phyloP scores from a whole-genome alignment of 768 basidiomycete species.

The Naganishia vaughanmartiniae region DNA sequence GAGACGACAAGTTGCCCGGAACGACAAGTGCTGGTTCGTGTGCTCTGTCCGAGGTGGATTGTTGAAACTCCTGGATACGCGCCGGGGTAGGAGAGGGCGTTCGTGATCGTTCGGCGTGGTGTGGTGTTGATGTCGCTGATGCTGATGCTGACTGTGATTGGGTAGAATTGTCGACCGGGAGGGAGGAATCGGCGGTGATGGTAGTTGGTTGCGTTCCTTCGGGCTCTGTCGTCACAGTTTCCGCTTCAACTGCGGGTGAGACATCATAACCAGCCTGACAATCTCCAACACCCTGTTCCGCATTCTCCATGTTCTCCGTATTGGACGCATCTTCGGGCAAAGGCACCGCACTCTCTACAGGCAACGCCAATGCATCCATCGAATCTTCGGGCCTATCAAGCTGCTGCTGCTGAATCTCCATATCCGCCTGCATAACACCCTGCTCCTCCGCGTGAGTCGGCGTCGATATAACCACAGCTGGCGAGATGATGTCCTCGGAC shows the following conservation, averaged over 20 bases:
- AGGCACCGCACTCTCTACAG: neutral
- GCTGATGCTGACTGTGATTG: neutral
- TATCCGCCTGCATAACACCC: neutral
- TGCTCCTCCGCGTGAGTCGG: neutral
- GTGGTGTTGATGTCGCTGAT: neutral
- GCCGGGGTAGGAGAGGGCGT: conserved; percentile 10
- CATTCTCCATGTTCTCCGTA: neutral
- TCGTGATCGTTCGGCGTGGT: neutral
- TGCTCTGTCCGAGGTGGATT: neutral
- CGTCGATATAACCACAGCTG: no score
- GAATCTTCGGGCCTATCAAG: conserved; percentile 10
- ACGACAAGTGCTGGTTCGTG: neutral
- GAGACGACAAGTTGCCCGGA: conserved; percentile 10
- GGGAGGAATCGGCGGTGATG: neutral
- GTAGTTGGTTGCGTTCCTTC: neutral
- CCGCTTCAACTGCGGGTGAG: neutral
- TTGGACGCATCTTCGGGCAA: neutral
- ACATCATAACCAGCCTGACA: neutral
- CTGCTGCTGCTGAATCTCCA: neutral
- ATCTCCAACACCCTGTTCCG: neutral
- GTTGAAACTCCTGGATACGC: conserved; percentile 7
- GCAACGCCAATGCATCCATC: conserved; percentile 10
- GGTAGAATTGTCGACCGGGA: neutral
- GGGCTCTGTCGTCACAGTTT: no score
- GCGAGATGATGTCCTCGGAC: no score